Evolutionary conservation across 2,329 filamentous ascomycete species (phyloP).

Genomic region (Botrytis medusae): DNA sequence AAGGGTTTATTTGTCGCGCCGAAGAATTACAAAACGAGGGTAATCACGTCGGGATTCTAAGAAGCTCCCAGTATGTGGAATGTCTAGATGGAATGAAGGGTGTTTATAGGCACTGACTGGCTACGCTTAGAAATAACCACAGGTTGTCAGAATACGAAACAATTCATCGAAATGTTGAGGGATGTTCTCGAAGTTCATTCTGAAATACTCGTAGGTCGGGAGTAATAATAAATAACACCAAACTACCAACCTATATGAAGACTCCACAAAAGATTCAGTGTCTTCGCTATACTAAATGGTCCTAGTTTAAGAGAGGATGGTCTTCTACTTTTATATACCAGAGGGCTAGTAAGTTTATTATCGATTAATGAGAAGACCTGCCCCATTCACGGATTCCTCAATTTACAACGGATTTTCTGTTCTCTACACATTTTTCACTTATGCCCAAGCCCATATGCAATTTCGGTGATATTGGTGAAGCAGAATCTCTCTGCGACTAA

Average conservation of each 20-base stretch:
- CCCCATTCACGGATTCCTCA: neutral
- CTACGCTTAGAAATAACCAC: neutral
- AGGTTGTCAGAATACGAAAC: neutral
- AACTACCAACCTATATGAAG: neutral
- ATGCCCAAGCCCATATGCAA: neutral
- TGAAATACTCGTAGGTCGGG: neutral
- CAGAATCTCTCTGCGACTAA: neutral
- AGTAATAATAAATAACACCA: neutral
- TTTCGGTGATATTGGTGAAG: neutral
- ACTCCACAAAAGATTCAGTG: neutral
- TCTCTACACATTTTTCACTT: neutral
- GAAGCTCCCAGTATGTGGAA: neutral
- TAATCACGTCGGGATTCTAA: constrained; percentile 25
- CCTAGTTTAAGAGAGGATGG: neutral
- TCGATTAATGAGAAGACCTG: neutral
- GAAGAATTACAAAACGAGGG: constrained; percentile 40
- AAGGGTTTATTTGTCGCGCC: constrained; percentile 60
- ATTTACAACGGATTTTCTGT: neutral
- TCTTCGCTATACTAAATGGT: neutral
- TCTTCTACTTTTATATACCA: neutral
- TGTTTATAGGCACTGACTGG: neutral
- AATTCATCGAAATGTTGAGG: neutral
- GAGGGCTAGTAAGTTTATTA: neutral
- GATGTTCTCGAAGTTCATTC: neutral
- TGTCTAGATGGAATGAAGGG: constrained; percentile 5